Evolutionary conservation across 352 stramenopile genomes (phyloP).

Genomic region (Thraustochytrium striatum): DNA sequence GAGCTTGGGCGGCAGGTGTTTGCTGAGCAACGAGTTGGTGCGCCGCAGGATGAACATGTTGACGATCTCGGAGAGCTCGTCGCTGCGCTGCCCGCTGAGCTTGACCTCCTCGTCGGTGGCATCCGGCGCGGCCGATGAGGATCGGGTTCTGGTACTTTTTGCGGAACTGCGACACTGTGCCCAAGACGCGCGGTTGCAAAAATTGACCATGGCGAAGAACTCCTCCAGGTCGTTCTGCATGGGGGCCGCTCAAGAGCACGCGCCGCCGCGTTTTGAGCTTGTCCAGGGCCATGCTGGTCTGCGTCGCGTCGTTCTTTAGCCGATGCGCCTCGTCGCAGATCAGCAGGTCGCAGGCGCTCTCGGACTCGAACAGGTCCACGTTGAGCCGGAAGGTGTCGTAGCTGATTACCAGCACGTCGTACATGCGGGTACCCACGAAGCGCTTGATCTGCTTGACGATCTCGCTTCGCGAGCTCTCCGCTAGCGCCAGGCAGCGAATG

Average conservation of each 20-base stretch:
- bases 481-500: background rate
- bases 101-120: slow-evolving; percentile 64
- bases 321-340: slow-evolving; percentile 98
- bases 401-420: slow-evolving; percentile 49
- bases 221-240: slow-evolving; percentile 99
- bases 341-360: slow-evolving; percentile 80
- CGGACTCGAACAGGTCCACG: slow-evolving; percentile 11
- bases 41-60: slow-evolving; percentile 97
- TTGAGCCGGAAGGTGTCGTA: slow-evolving; percentile 50
- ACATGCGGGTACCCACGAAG: slow-evolving; percentile 4
- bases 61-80: slow-evolving; percentile 90
- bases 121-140: slow-evolving; percentile 73
- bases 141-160: slow-evolving; percentile 80
- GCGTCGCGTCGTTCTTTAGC: slow-evolving; percentile 94
- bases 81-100: slow-evolving; percentile 50
- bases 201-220: slow-evolving; percentile 94
- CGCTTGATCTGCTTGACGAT: slow-evolving; percentile 17
- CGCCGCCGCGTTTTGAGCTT: slow-evolving; percentile 77
- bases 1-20: slow-evolving; percentile 95
- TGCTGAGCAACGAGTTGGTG: slow-evolving; percentile 96
- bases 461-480: slow-evolving; percentile 20
- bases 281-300: slow-evolving; percentile 73
- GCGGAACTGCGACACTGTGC: slow-evolving; percentile 79
- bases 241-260: slow-evolving; percentile 88
- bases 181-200: slow-evolving; percentile 70